Percentiles rank a stretch among this genome's conserved stretches.
Conservation (phyloP, 2,329 filamentous ascomycete genomes). For the Fonsecaea multimorphosa region DNA sequence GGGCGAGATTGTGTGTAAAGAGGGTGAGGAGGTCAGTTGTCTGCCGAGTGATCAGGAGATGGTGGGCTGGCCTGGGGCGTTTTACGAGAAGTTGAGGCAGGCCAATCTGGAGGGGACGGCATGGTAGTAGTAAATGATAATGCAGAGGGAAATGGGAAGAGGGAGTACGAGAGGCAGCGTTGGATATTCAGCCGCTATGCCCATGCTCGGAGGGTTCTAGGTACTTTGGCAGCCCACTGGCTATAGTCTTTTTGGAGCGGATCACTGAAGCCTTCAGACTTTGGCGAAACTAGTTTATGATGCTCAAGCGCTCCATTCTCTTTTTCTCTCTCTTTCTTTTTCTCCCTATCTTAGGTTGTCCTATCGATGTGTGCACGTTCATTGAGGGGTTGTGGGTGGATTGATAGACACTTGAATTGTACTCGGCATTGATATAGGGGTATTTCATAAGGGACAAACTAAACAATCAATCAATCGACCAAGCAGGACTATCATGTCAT, state of each 20-base stretch:
- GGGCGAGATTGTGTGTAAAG: constrained; percentile 31
- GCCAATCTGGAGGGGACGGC: constrained; percentile 50
- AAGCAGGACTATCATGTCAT: background rate
- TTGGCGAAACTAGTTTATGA: background rate
- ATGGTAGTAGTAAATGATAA: constrained; percentile 27
- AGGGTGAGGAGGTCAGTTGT: constrained; percentile 44
- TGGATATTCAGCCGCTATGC: background rate
- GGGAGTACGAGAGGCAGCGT: background rate
- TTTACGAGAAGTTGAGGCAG: constrained; percentile 56
- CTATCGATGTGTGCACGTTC: background rate
- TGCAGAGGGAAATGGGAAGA: background rate
- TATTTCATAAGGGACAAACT: background rate
- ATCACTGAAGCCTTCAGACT: background rate
- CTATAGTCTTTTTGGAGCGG: background rate
- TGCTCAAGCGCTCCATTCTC: background rate
- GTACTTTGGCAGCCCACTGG: background rate
- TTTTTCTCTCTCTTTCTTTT: too few relatives aligned
- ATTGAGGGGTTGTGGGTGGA: background rate
- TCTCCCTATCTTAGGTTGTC: too few relatives aligned
- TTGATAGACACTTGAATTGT: background rate
- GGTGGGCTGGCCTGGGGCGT: constrained; percentile 55
- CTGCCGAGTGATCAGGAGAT: constrained; percentile 64
- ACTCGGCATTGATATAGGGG: background rate
- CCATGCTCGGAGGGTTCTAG: background rate
- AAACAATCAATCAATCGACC: background rate